Base-by-base conservation (phyloP, 1,284 basidiomycete genomes). In the Moesziomyces globuligerus region DNA sequence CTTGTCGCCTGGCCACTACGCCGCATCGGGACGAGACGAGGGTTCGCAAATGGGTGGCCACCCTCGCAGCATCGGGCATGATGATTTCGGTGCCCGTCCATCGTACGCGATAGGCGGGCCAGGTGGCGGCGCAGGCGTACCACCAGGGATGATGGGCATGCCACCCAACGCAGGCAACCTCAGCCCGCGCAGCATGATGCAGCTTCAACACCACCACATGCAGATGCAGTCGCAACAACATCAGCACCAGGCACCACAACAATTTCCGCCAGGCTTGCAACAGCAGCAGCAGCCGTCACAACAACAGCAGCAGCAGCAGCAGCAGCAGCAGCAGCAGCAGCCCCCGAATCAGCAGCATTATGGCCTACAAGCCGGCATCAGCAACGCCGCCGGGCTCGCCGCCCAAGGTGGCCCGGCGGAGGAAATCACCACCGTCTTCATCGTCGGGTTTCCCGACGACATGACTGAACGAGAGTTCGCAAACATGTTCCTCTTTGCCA, bases 391-490 rank as follows among this genome's bases (percentile, higher is more conserved):
- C 25, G 46, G 52, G 20, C 37, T 60, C 23, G 38, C 43, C 23
- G 18, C 64, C 11, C 51, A 36, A 37, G 59, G 48, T 2, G 69
- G 64, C 17, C 51, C 45, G 3, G 55, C 68, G 3, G 94, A 97
- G 81, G 94, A 97, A 76, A 97, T 98, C 60, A 94, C 92, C 20
- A 98, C 95, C 3, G 95, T 98, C 68, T 98, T 98, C 76, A 94
- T 98, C 1, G 95, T 98, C 26, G 95, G 95, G 0, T 98, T 98
- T 83, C 95, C 95, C 3, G 96, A 98, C 70, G 95, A 98, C 81
- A 98, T 98, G 91, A 90, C 91, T 86, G 94, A 98, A 85, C 92
- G 95, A 21, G 95, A 98, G 84, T 98, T 98, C 83, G 93, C 95
- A 84, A 98, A 98, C 83, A 96, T 98, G 91, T 98, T 98, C 83